Evolutionary conservation across 2,329 filamentous ascomycete species (phyloP).

Genomic region (Colletotrichum sp.): DNA sequence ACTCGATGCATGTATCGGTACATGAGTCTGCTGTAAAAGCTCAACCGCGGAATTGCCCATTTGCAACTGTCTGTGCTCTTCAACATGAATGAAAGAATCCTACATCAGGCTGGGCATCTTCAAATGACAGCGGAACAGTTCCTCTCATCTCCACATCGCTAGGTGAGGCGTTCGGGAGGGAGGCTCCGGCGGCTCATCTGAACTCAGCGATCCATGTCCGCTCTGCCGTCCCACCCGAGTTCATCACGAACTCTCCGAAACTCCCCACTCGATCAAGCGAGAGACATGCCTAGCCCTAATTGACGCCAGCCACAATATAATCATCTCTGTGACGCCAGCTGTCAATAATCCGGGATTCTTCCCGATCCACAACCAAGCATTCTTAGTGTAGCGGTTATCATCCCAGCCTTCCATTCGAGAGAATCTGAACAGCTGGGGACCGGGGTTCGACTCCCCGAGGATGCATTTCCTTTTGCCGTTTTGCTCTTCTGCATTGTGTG

Average conservation of each 20-base stretch:
- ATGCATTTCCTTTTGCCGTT: background rate
- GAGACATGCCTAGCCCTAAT: background rate
- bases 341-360: background rate
- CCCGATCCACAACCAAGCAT: background rate
- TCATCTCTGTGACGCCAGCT: fast-evolving
- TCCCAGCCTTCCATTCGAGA: conserved; percentile 10
- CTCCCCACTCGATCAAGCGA: background rate
- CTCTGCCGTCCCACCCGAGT: background rate
- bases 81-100: background rate
- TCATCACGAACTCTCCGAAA: background rate
- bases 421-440: conserved; percentile 17
- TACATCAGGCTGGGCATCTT: background rate
- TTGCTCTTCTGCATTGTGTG: background rate
- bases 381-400: conserved; percentile 19
- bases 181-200: background rate
- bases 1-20: background rate
- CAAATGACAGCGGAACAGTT: background rate
- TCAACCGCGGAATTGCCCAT: background rate
- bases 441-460: conserved; percentile 11
- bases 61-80: background rate
- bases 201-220: background rate
- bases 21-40: background rate
- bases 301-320: background rate
- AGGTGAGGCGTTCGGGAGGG: background rate
- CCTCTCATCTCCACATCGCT: background rate